Evolutionary conservation across 73 alveolate species (phyloP).

Genomic region (Paramecium tetraurelia): DNA sequence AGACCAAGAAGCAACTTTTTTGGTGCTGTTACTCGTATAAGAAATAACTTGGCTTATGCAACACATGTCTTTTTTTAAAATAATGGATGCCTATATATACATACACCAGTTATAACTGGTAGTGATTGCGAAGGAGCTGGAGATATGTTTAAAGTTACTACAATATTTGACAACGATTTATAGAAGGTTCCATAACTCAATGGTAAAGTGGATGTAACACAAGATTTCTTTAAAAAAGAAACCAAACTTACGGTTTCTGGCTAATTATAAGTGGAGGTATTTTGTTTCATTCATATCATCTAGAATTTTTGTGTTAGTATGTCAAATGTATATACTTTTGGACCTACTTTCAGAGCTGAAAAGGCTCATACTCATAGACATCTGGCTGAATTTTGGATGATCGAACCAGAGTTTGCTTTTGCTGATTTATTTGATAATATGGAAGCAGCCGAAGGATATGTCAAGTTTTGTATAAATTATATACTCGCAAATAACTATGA

Average conservation of each 20-base stretch:
- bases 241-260: constrained; percentile 98
- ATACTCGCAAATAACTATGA: constrained; percentile 90
- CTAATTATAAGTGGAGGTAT: constrained; percentile 87
- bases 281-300: background rate
- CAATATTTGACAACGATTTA: constrained; percentile 68
- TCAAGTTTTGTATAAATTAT: constrained; percentile 91
- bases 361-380: constrained; percentile 97
- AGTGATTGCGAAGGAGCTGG: constrained; percentile 99
- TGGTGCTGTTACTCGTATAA: constrained; percentile 95
- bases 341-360: constrained; percentile 99
- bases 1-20: constrained; percentile 98
- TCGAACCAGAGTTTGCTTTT: constrained; percentile 99
- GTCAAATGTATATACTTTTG: constrained; percentile 97
- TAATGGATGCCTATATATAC: constrained; percentile 95
- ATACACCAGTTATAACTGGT: constrained; percentile 99
- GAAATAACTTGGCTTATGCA: constrained; percentile 97
- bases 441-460: constrained; percentile 98
- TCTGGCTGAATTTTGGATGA: constrained; percentile 99
- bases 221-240: constrained; percentile 96
- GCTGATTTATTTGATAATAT: constrained; percentile 92
- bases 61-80: constrained; percentile 96
- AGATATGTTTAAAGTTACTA: constrained; percentile 95
- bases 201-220: constrained; percentile 87
- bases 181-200: constrained; percentile 59
- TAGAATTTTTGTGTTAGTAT: constrained; percentile 83